A percentile compares a stretch with the other conserved stretches of the same genome.
phyloP scores from a whole-genome alignment of 2,329 filamentous ascomycete species.

The Penicillium sp. region DNA sequence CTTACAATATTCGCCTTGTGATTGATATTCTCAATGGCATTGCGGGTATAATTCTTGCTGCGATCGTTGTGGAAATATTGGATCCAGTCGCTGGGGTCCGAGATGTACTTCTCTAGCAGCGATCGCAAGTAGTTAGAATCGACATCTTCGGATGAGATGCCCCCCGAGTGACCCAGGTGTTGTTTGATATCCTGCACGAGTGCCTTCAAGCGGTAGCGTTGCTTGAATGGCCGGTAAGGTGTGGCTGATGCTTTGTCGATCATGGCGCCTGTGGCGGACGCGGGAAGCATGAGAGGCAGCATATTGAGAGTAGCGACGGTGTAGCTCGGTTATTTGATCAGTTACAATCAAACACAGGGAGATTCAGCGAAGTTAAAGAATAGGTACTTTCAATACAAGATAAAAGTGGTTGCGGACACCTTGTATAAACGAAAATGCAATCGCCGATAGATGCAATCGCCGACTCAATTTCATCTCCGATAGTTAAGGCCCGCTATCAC shows the following conservation, averaged over 20 bases:
- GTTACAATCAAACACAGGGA: neutral
- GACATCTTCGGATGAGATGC: constrained; percentile 30
- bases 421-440: constrained; percentile 6
- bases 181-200: constrained; percentile 32
- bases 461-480: constrained; percentile 22
- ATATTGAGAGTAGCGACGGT: constrained; percentile 11
- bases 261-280: constrained; percentile 3
- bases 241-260: constrained; percentile 15
- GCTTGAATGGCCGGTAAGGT: constrained; percentile 21
- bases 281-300: constrained; percentile 18
- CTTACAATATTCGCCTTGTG: constrained; percentile 37
- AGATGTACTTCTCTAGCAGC: constrained; percentile 30
- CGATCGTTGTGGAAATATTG: constrained; percentile 33
- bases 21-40: constrained; percentile 37
- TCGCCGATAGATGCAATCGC: constrained; percentile 22
- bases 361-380: neutral
- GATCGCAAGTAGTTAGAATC: constrained; percentile 31
- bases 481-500: neutral
- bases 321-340: neutral
- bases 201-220: constrained; percentile 25
- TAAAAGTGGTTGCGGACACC: neutral
- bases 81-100: constrained; percentile 33
- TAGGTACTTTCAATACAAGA: constrained; percentile 1
- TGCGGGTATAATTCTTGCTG: constrained; percentile 38
- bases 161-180: constrained; percentile 30